Evolutionary conservation across 2,329 filamentous ascomycete species (phyloP), one percentile per base, ranked within the genome.

Genomic region (Zymoseptoria passerinii): DNA sequence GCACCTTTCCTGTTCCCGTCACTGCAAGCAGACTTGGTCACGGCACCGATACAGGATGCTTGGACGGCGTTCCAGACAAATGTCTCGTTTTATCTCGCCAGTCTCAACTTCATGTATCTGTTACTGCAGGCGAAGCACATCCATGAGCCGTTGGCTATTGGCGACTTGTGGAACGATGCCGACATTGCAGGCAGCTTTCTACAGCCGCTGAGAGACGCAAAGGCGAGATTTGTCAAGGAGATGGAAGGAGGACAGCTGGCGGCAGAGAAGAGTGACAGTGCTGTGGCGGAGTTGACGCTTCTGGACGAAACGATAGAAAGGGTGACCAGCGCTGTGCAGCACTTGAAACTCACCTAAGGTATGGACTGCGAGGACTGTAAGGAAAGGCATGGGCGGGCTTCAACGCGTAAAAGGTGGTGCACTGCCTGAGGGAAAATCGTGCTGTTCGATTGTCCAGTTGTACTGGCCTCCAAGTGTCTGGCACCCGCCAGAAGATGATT

Each of bases 61-160:
- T 76, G 74, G 71, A 68, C 74, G 59, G 77, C 76, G 55, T 79
- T 82, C 64, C 74, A 76, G 20, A 76, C 79, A 44, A 80, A 82
- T 19, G 72, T 82, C 40, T 75, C 75, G 1, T 80, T 81, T 65
- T 80, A 82, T 61, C 78, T 84, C 23, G 77, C 81, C 0, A 76
- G 77, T 0, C 73, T 85, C 29, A 85, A 81, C 62, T 77, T 85
- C n/a, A 80, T 84, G 64, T 83, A 81, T 65, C 70, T 84, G 0
- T 72, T 85, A 0, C 71, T 83, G 1, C 76, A 75, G 1, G 81
- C 81, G 0, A 66, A 73, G 10, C 72, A 75, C 16, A 70, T 84
- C 1, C 77, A 79, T 29, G 67, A 74, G 19, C 67, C 68, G 1
- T 71, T 85, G 0, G 76, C 78, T 35, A 74, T 84, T 2, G 67